Base-by-base conservation (phyloP, 345 rosid species). In the Aquilaria sinensis region DNA sequence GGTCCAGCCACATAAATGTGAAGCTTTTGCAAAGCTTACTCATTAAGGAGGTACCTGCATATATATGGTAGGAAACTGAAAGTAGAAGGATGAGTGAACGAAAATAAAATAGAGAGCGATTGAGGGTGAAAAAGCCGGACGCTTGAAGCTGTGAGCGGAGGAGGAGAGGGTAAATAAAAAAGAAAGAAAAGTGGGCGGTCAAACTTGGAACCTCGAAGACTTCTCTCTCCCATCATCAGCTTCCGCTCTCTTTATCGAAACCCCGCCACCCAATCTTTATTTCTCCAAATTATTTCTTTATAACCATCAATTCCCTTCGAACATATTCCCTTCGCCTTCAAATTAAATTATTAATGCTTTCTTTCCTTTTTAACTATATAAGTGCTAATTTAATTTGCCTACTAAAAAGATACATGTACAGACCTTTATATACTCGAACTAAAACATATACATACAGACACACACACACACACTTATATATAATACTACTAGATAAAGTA, bases 191-290 rank as follows among this genome's bases (percentile, higher is more conserved):
- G 78, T 37, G 43, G 43, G 72, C 74, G 92, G 86, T 86, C 83
- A 78, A 86, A 78, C 77, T 77, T 74, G 70, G 71, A 75, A 79
- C 81, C 83, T 81, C 78, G 72, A 80, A 77, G 71, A 74, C 77
- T 75, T 78, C 70, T 74, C 73, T 67, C 73, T 70, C 71, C 81
- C 80, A 74, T 77, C 80, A 73, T 78, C 81, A 81, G 57, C 76
- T 75, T 77, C 80, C 57, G 67, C 81, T 67, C 30, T 67, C 67
- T 79, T 69, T 73, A 74, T 80, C 73, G 75, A 68, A 72, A 67
- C 65, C 71, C 79, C 64, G 50, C 71, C 75, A 63, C 47, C 43
- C 32, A 56, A 33, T 16, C 51, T 34, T 57, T 12, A 31, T 50
- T 62, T 56, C n/a, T 75, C 65, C 50, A 48, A 52, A 60, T 56